phyloP scores from a whole-genome alignment of 169 alveolate genomes.

The Plasmodium gallinaceum region DNA sequence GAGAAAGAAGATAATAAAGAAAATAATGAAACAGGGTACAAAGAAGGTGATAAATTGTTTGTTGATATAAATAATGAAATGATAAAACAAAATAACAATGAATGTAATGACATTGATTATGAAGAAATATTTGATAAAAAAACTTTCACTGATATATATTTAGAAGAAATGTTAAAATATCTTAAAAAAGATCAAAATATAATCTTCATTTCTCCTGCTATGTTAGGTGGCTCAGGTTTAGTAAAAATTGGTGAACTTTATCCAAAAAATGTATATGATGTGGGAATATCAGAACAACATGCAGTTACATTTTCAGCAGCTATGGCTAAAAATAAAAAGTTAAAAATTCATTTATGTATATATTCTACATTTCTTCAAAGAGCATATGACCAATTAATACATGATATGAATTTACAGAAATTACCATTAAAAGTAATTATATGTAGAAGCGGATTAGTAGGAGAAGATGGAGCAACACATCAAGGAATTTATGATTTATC shows the following conservation, averaged over 20 bases:
- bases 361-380: conserved; percentile 92
- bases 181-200: conserved; percentile 81
- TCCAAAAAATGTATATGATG: conserved; percentile 90
- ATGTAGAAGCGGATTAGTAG: conserved; percentile 91
- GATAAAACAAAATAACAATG: background rate
- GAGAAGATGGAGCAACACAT: conserved; percentile 92
- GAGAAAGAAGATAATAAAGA: background rate
- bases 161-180: conserved; percentile 80
- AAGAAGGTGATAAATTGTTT: background rate
- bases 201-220: conserved; percentile 88
- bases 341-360: conserved; percentile 86
- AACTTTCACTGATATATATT: conserved; percentile 82
- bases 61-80: background rate
- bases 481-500: conserved; percentile 91
- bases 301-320: conserved; percentile 92
- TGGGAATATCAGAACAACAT: conserved; percentile 93
- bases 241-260: conserved; percentile 79
- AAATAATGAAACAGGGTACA: background rate
- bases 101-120: background rate
- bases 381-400: conserved; percentile 90
- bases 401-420: conserved; percentile 87
- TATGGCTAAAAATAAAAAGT: conserved; percentile 85
- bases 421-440: conserved; percentile 85
- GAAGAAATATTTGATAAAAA: conserved; percentile 31
- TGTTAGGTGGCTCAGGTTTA: conserved; percentile 92